phyloP scores from a whole-genome alignment of 2,329 filamentous ascomycete genomes.

The Alternaria dauci region DNA sequence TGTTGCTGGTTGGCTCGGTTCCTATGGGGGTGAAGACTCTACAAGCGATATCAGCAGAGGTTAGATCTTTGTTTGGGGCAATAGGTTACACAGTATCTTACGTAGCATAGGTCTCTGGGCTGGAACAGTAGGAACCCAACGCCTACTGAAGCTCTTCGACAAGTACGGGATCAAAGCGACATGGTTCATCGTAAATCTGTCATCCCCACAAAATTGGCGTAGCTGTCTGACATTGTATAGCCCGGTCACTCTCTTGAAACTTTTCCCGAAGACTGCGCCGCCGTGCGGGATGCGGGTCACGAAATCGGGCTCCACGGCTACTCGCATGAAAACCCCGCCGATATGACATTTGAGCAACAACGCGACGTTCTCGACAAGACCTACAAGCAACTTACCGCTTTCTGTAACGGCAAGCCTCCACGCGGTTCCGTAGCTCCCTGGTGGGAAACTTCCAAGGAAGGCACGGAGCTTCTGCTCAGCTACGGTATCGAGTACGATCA shows the following conservation, averaged over 20 bases:
- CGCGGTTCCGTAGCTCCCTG: conserved; percentile 77
- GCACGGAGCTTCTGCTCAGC: conserved; percentile 68
- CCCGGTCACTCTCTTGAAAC: conserved; percentile 71
- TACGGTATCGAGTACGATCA: conserved; percentile 77
- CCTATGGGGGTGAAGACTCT: conserved; percentile 76
- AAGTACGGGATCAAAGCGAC: conserved; percentile 76
- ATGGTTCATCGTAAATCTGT: conserved; percentile 73
- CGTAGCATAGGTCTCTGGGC: conserved; percentile 67
- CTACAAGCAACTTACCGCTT: conserved; percentile 73
- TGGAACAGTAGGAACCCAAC: conserved; percentile 71
- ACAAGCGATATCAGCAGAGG: conserved; percentile 76
- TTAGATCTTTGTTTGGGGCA: conserved; percentile 31
- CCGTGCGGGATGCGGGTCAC: conserved; percentile 69
- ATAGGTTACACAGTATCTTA: conserved; percentile 7
- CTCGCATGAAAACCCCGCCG: conserved; percentile 75
- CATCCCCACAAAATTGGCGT: conserved; percentile 19
- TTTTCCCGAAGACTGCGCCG: conserved; percentile 70
- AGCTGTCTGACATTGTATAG: neutral
- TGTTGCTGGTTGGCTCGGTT: conserved; percentile 77
- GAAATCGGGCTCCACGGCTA: conserved; percentile 76
- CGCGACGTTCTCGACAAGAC: conserved; percentile 78
- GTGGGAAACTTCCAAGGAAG: conserved; percentile 77
- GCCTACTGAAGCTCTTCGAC: conserved; percentile 75
- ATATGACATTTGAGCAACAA: conserved; percentile 79
- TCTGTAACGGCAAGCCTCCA: conserved; percentile 73